Conservation (phyloP, 2,329 filamentous ascomycete genomes). For the Pseudocercospora vitis region DNA sequence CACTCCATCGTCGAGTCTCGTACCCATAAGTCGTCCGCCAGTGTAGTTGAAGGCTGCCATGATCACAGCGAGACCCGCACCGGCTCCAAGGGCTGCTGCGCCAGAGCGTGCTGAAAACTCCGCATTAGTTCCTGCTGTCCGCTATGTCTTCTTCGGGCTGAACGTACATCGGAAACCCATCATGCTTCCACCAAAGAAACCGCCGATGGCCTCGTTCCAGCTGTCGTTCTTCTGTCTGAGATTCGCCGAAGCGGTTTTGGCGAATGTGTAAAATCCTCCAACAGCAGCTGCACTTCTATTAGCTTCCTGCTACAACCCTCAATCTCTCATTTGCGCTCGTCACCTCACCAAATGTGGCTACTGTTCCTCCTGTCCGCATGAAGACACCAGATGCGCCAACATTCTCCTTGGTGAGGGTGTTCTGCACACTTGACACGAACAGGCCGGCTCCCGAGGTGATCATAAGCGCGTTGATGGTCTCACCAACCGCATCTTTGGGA, state of each 20-base stretch:
- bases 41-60: constrained; percentile 68
- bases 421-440: constrained; percentile 76
- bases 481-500: constrained; percentile 71
- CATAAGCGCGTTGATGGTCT: constrained; percentile 63
- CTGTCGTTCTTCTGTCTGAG: constrained; percentile 79
- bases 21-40: constrained; percentile 60
- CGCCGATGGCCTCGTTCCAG: constrained; percentile 72
- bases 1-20: constrained; percentile 54
- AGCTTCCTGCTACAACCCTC: neutral
- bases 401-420: constrained; percentile 80
- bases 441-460: constrained; percentile 68
- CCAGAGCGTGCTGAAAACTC: constrained; percentile 54
- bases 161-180: constrained; percentile 70
- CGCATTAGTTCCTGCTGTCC: constrained; percentile 18
- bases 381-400: constrained; percentile 78
- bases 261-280: constrained; percentile 76
- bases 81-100: constrained; percentile 69
- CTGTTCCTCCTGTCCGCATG: constrained; percentile 72
- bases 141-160: neutral
- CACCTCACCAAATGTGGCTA: constrained; percentile 63
- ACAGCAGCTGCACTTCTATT: constrained; percentile 59
- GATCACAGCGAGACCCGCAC: constrained; percentile 57
- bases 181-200: constrained; percentile 72
- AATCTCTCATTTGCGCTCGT: neutral
- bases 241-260: constrained; percentile 74